Base-by-base conservation (phyloP, 208 protist genomes). In the Crithidia sp. region DNA sequence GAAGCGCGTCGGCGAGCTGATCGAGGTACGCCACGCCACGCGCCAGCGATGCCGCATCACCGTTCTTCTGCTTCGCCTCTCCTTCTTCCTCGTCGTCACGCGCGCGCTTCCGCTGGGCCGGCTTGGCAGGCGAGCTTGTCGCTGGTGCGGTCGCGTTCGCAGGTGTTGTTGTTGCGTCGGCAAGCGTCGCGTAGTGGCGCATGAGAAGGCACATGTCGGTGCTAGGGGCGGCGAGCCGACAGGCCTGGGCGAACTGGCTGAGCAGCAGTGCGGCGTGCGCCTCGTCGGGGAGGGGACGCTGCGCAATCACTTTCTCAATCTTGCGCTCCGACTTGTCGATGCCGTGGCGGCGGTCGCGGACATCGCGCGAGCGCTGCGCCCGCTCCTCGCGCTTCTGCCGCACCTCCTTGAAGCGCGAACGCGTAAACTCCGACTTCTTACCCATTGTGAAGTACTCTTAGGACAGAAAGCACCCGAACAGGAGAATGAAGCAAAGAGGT, bases 181-280 rank as follows among this genome's bases (percentile, higher is more conserved):
- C 64, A 5, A 67, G 17, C 36, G 56, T 72, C 40, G 81, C 76
- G 77, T 81, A 88, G 67, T 83, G 71, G 28, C 77, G 87, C 66
- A 96, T 83, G 13, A 96, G 75, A 14, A 77, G 36, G 67, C 91
- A 96, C 19, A 96, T 76, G 60, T 94, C 88, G 16, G 68, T 76
- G 61, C 79, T 84, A 7, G 92, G 76, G 14, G 76, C 80, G 7
- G 85, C 81, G 7, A 96, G 87, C 9, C 92, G 87, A 67, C 86
- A 91, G 12, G 89, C 86, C 76, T 96, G 86, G 10, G 86, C 61
- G 61, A 96, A 94, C 76, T 83, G 92, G 10, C 66, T 28, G 47
- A 95, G 36, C 36, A 96, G 82, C 64, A 96, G 84, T 43, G 61
- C 37, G 53, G 74, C 70, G 49, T 95, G 83, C 45, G 72, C 83